Evolutionary conservation across 768 basidiomycete species (phyloP).

Genomic region (Pleurotus giganteus): DNA sequence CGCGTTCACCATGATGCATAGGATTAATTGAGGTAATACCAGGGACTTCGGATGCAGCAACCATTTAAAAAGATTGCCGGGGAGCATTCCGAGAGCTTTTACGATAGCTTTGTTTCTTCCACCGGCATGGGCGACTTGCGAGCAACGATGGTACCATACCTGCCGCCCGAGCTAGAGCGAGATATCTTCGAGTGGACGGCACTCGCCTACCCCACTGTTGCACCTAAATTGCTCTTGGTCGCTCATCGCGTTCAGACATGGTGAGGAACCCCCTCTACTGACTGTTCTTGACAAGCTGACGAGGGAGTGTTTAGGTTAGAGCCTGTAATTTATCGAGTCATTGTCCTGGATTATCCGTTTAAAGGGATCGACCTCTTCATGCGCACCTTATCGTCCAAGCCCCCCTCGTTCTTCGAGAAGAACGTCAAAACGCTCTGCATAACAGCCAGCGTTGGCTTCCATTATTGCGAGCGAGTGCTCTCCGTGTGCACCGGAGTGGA

Average conservation of each 20-base stretch:
- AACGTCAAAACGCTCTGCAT: slow-evolving; percentile 39
- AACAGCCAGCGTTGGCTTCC: slow-evolving; percentile 27
- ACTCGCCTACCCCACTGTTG: slow-evolving; percentile 21
- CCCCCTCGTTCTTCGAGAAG: slow-evolving; percentile 31
- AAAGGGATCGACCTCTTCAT: slow-evolving; percentile 32
- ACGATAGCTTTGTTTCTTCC: neutral
- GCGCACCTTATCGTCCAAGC: slow-evolving; percentile 30
- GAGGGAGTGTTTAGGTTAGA: slow-evolving; percentile 28
- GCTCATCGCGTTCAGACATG: slow-evolving; percentile 31
- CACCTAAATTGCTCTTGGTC: slow-evolving; percentile 31
- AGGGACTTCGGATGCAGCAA: too few relatives aligned
- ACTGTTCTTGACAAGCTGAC: neutral
- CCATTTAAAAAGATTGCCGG: too few relatives aligned
- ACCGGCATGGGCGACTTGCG: too few relatives aligned
- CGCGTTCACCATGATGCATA: too few relatives aligned
- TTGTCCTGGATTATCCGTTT: slow-evolving; percentile 25
- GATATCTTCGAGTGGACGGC: slow-evolving; percentile 35
- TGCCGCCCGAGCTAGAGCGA: slow-evolving; percentile 39
- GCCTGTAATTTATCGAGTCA: slow-evolving; percentile 37
- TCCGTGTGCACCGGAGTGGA: slow-evolving; percentile 33
- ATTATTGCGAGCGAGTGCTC: slow-evolving; percentile 30
- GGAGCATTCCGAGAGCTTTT: neutral
- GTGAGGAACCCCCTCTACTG: slow-evolving; percentile 21
- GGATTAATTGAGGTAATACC: too few relatives aligned
- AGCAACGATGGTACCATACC: slow-evolving; percentile 13